Conservation (phyloP, 305 asterid genomes). For the Fraxinus baroniana region DNA sequence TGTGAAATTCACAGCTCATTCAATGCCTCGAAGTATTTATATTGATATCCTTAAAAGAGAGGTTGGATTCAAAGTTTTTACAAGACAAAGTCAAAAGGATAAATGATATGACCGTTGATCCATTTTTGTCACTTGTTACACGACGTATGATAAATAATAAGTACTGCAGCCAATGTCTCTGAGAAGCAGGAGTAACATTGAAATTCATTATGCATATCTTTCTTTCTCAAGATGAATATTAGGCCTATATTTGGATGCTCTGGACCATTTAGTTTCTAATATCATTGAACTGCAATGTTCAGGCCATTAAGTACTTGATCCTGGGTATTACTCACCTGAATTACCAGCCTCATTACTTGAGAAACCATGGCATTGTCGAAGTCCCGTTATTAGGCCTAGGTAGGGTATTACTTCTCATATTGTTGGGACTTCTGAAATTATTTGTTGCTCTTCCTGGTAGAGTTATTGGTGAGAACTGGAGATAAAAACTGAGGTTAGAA, state of each 20-base stretch:
- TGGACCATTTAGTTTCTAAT: background rate
- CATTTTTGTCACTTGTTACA: background rate
- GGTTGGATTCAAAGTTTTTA: background rate
- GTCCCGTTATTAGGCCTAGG: background rate
- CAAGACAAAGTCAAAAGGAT: background rate
- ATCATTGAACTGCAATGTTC: background rate
- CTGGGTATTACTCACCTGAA: background rate
- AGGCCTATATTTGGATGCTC: background rate
- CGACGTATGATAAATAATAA: background rate
- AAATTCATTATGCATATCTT: background rate
- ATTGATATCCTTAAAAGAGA: background rate
- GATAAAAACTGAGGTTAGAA: background rate
- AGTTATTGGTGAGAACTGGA: background rate
- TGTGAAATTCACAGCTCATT: constrained; percentile 12
- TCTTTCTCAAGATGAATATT: background rate
- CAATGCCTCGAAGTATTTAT: background rate
- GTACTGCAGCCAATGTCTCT: background rate
- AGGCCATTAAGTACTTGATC: background rate
- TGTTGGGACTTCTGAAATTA: background rate
- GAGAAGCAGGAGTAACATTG: background rate
- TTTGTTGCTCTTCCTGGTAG: constrained; percentile 2
- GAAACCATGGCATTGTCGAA: background rate
- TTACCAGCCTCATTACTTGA: background rate
- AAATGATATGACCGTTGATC: background rate
- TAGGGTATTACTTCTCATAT: background rate